Base-by-base conservation (phyloP, 805 yeast genomes). In the Ogataea populi-albae region DNA sequence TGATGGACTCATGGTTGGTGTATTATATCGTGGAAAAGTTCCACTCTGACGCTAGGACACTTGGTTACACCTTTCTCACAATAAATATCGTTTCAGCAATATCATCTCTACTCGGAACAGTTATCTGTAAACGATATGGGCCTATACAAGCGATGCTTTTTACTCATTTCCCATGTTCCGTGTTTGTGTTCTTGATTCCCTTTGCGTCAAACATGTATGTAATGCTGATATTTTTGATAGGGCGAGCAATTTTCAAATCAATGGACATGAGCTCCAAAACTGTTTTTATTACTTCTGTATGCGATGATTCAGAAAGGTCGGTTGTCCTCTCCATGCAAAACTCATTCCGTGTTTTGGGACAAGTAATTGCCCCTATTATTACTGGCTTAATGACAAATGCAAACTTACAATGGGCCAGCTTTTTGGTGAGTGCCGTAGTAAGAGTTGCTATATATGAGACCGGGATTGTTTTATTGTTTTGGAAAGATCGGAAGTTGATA, bases 221-320 rank as follows among this genome's bases (percentile, higher is more conserved):
- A 8, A 61, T 72, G 40, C 38, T 66, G 33, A 44, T 56, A 10
- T 50, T 64, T 4, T 40, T 64, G 26, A 43, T 66, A 3, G 39
- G 61, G 10, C 56, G 74, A 47, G 62, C 70, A 1, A 46, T 60
- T 3, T 64, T 70, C 23, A 68, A 69, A 43, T 55, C 69, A 17
- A 69, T 71, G 75, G 77, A 71, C 41, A 57, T 65, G 19, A 71
- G 74, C 1, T 69, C 75, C 7, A 71, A 71, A 36, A 70, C 67
- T 31, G 72, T 70, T 4, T 69, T 70, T 41, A 55, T 69, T 16
- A 68, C 73, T 6, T 52, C 72, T 0, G 54, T 65, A 21, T 66
- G 65, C 4, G 54, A 65, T 4, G 65, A 65, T 18, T 47, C 54
- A 21, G 69, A 66, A 35, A 49, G 73, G 32, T 66, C 73, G 2